Evolutionary conservation across 1,139 yeast genomes (phyloP).

Genomic region (Yamadazyma membranifaciens): DNA sequence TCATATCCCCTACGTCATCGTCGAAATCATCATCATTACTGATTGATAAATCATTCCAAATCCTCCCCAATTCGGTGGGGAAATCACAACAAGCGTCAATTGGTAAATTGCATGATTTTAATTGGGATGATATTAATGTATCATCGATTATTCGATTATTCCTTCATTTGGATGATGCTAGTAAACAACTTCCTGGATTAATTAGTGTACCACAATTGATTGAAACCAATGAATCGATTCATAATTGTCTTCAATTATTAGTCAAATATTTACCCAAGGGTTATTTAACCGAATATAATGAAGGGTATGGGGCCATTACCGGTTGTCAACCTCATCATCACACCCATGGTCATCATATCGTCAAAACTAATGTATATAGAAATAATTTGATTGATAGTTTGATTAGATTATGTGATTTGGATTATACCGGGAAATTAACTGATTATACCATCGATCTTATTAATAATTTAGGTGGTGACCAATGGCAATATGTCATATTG

Average conservation of each 20-base stretch:
- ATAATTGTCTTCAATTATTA: constrained; percentile 19
- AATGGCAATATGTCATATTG: constrained; percentile 31
- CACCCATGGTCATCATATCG: not conserved
- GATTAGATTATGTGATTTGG: constrained; percentile 23
- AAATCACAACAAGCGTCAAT: constrained; percentile 19
- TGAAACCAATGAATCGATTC: constrained; percentile 17
- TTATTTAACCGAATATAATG: constrained; percentile 24
- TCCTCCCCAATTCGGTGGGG: constrained; percentile 18
- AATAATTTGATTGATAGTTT: constrained; percentile 35
- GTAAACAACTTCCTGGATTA: constrained; percentile 33
- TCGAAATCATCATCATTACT: constrained; percentile 21
- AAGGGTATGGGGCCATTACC: constrained; percentile 28
- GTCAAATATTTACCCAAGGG: constrained; percentile 29
- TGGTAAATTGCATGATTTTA: constrained; percentile 7
- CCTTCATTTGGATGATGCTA: constrained; percentile 33
- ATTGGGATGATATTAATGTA: constrained; percentile 39
- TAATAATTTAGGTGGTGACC: constrained; percentile 12
- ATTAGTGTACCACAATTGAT: constrained; percentile 28
- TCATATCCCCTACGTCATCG: constrained; percentile 24
- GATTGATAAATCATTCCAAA: constrained; percentile 31
- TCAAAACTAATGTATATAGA: constrained; percentile 29
- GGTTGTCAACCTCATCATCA: constrained; percentile 22
- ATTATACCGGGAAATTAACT: constrained; percentile 17
- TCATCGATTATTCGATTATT: constrained; percentile 35
- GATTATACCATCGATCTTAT: constrained; percentile 25